Evolutionary conservation across 2,329 filamentous ascomycete species (phyloP).

Genomic region (Aspergillus transmontanensis): DNA sequence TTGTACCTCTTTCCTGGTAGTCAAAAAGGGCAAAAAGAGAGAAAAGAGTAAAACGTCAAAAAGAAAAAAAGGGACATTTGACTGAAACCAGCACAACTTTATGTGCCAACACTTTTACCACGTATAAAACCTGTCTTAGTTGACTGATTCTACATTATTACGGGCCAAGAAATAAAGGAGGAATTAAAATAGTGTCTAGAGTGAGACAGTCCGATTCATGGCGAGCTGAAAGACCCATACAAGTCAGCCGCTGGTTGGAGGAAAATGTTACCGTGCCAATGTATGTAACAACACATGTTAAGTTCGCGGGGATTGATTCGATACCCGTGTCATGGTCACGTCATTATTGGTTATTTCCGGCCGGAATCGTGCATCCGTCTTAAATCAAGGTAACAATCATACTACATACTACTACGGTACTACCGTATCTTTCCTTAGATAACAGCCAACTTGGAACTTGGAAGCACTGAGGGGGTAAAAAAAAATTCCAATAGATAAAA

Average conservation of each 20-base stretch:
- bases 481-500: background rate
- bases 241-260: background rate
- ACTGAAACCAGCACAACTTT: background rate
- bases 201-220: background rate
- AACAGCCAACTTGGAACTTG: background rate
- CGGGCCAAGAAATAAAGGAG: background rate
- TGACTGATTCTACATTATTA: too few relatives aligned
- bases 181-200: too few relatives aligned
- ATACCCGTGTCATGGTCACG: conserved; percentile 4
- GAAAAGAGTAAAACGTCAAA: background rate
- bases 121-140: too few relatives aligned
- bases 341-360: conserved; percentile 1
- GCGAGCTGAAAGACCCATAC: conserved; percentile 6
- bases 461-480: background rate
- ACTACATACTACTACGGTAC: background rate
- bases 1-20: background rate
- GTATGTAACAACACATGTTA: conserved; percentile 3
- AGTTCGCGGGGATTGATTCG: background rate
- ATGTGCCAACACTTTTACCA: background rate
- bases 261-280: conserved; percentile 6
- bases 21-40: background rate
- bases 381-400: background rate
- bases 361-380: background rate
- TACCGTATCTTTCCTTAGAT: background rate
- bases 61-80: background rate